Percentiles rank a stretch among this genome's conserved stretches.
Evolutionary conservation across 1,284 basidiomycete species (phyloP).

Genomic region (Ganoderma sinense): DNA sequence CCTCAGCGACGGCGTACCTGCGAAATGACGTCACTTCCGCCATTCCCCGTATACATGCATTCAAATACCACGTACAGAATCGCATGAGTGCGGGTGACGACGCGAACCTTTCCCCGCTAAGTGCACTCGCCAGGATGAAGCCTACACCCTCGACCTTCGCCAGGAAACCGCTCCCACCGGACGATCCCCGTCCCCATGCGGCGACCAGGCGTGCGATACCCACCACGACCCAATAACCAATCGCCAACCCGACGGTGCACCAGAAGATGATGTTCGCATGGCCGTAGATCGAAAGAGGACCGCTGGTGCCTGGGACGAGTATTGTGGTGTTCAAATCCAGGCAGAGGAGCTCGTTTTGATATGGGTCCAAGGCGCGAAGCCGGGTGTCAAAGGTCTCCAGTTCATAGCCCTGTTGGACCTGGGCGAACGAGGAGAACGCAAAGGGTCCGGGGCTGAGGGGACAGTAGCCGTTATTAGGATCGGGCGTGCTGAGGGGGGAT

Average conservation of each 20-base stretch:
- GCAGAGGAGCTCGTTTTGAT: slow-evolving; percentile 82
- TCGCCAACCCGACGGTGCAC: slow-evolving; percentile 79
- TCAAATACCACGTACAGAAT: slow-evolving; percentile 68
- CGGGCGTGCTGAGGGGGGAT: slow-evolving; percentile 62
- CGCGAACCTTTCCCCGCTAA: slow-evolving; percentile 90
- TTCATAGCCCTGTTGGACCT: slow-evolving; percentile 73
- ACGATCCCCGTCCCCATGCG: slow-evolving; percentile 79
- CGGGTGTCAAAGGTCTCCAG: slow-evolving; percentile 87
- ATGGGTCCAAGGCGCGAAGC: slow-evolving; percentile 89
- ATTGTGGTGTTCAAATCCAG: slow-evolving; percentile 84
- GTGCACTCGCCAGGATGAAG: slow-evolving; percentile 90
- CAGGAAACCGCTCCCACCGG: slow-evolving; percentile 67
- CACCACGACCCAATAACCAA: slow-evolving; percentile 84
- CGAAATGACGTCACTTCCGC: slow-evolving; percentile 29
- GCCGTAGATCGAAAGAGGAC: slow-evolving; percentile 64
- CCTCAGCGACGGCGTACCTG: slow-evolving; percentile 91
- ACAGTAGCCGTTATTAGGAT: slow-evolving; percentile 62
- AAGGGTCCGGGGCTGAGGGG: slow-evolving; percentile 80
- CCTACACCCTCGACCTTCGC: slow-evolving; percentile 79
- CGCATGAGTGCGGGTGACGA: slow-evolving; percentile 87
- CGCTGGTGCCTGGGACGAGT: slow-evolving; percentile 59
- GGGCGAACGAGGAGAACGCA: slow-evolving; percentile 82
- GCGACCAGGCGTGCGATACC: slow-evolving; percentile 84
- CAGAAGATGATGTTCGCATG: slow-evolving; percentile 84
- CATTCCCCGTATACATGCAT: slow-evolving; percentile 4